Conservation (phyloP, 2,329 filamentous ascomycete species). For the Hymenoscyphus infarciens region DNA sequence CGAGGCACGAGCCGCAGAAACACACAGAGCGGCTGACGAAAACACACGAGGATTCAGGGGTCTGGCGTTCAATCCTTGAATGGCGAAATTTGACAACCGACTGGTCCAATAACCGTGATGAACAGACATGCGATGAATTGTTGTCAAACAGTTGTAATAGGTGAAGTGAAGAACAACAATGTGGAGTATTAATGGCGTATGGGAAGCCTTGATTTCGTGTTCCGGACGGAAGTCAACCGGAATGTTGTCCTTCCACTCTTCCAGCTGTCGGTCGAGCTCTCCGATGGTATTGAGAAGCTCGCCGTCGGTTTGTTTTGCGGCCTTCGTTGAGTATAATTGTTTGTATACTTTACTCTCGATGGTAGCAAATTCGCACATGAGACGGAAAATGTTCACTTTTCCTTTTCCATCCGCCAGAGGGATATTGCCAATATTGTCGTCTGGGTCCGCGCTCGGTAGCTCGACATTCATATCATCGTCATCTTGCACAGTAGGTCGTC, state of each 20-base stretch:
- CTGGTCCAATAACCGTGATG: slow-evolving; percentile 99
- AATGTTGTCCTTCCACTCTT: slow-evolving; percentile 95
- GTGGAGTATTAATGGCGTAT: slow-evolving; percentile 90
- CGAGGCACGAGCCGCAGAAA: slow-evolving; percentile 85
- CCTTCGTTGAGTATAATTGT: slow-evolving; percentile 86
- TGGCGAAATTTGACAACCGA: slow-evolving; percentile 87
- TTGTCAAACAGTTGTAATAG: slow-evolving; percentile 97
- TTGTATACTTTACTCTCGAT: slow-evolving; percentile 96
- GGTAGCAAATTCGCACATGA: slow-evolving; percentile 86
- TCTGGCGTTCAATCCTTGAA: slow-evolving; percentile 85
- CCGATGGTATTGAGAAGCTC: slow-evolving; percentile 94
- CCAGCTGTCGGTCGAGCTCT: slow-evolving; percentile 83
- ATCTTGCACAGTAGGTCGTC: slow-evolving; percentile 67
- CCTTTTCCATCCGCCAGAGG: slow-evolving; percentile 82
- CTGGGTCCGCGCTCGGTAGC: slow-evolving; percentile 83
- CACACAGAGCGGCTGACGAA: slow-evolving; percentile 87
- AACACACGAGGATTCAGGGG: slow-evolving; percentile 93
- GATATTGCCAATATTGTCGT: slow-evolving; percentile 92
- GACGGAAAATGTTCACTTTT: slow-evolving; percentile 91
- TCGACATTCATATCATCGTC: slow-evolving; percentile 94
- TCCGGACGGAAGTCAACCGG: slow-evolving; percentile 96
- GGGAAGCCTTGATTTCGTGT: slow-evolving; percentile 88
- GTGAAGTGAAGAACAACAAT: slow-evolving; percentile 93
- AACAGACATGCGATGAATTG: slow-evolving; percentile 97
- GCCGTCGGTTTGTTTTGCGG: slow-evolving; percentile 85